These are phyloP conservation scores for Penicillium sp. DNA, from an alignment of 2,329 filamentous ascomycete species.

Conservation along the genomic window DNA sequence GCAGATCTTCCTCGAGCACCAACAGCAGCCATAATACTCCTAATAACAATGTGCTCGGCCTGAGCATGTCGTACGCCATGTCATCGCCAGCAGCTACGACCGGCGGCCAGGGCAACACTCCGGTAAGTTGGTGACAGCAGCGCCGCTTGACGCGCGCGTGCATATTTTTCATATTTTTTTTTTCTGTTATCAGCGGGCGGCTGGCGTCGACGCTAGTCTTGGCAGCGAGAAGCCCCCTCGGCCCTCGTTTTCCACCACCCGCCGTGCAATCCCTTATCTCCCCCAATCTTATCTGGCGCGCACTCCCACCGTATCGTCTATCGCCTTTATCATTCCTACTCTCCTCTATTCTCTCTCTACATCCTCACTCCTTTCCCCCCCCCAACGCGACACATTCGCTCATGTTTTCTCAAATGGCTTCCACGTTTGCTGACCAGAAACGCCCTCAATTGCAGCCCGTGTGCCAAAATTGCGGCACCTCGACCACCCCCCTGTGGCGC, in stretches of 20 bases:
- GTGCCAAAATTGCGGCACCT: constrained; percentile 94
- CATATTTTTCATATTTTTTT: constrained; percentile 17
- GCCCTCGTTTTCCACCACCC: not conserved
- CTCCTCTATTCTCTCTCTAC: constrained; percentile 7
- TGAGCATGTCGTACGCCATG: constrained; percentile 59
- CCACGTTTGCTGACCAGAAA: constrained; percentile 46
- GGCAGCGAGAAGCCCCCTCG: constrained; percentile 22
- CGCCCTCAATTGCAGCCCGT: constrained; percentile 75
- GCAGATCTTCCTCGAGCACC: not conserved
- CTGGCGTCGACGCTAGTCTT: constrained; percentile 25
- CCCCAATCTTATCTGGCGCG: constrained; percentile 39
- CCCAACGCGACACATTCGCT: not conserved
- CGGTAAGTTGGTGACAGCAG: constrained; percentile 41
- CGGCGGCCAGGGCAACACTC: constrained; percentile 55
- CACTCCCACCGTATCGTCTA: constrained; percentile 33
- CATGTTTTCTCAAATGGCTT: constrained; percentile 34
- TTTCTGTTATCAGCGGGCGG: constrained; percentile 27
- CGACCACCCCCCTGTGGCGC: constrained; percentile 93
- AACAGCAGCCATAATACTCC: not conserved
- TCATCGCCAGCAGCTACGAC: constrained; percentile 63
- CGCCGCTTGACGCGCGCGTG: not conserved
- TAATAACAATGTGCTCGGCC: constrained; percentile 48
- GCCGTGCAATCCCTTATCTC: constrained; percentile 38
- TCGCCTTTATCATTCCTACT: constrained; percentile 18
- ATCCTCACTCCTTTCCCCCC: constrained; percentile 1